Evolutionary conservation across 345 rosid species (phyloP).

Genomic region (Gossypium raimondii): DNA sequence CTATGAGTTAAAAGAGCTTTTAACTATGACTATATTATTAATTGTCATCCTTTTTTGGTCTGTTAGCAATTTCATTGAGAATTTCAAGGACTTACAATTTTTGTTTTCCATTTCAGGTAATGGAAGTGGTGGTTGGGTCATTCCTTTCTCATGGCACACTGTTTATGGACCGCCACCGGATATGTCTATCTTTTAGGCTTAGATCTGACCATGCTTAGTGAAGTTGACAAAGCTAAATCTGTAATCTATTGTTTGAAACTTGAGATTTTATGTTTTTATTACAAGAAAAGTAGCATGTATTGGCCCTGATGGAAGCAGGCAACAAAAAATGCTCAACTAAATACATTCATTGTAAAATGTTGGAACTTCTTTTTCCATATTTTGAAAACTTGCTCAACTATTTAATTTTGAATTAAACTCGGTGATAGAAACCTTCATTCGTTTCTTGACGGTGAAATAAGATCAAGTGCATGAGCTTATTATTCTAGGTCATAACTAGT

Average conservation of each 20-base stretch:
- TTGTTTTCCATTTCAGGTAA: conserved; percentile 42
- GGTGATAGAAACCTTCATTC: background rate
- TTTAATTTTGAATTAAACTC: background rate
- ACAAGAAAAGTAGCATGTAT: background rate
- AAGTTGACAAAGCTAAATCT: background rate
- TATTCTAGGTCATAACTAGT: too few species aligned
- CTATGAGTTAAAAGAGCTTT: background rate
- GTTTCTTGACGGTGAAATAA: background rate
- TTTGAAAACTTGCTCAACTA: background rate
- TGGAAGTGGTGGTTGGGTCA: conserved; percentile 48
- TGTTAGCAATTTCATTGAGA: background rate
- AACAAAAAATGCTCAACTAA: background rate
- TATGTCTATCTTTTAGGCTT: conserved; percentile 57
- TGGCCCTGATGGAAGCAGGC: background rate
- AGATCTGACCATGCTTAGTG: too few species aligned
- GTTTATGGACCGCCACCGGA: conserved; percentile 92
- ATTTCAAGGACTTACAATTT: background rate
- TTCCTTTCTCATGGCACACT: conserved; percentile 80
- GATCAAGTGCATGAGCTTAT: background rate
- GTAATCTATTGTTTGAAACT: background rate
- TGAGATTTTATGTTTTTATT: background rate
- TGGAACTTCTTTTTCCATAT: background rate
- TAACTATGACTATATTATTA: background rate
- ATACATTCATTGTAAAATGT: background rate
- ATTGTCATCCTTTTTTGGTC: background rate